Percentiles rank a stretch among this genome's conserved stretches.
Conservation (phyloP, 805 yeast species). For the Metschnikowia continentalis region DNA sequence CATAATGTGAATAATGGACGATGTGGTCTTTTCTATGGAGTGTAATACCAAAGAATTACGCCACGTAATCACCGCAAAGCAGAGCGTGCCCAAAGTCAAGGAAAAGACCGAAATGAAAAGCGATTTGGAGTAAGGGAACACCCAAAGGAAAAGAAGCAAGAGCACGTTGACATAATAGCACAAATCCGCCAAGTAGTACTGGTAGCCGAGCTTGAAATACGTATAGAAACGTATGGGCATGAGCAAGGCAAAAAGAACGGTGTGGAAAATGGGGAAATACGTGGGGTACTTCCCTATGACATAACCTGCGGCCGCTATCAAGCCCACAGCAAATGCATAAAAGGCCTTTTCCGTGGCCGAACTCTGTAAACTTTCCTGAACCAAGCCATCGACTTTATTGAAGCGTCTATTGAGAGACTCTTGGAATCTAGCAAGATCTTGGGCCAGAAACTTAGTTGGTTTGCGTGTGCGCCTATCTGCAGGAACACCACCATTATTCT, state of each 20-base stretch:
- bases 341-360: slow-evolving; percentile 64
- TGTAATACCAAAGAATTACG: slow-evolving; percentile 89
- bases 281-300: slow-evolving; percentile 75
- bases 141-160: slow-evolving; percentile 72
- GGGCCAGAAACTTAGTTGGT: slow-evolving; percentile 7
- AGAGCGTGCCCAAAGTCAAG: slow-evolving; percentile 79
- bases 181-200: slow-evolving; percentile 85
- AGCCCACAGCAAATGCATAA: slow-evolving; percentile 67
- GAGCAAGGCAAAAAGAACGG: slow-evolving; percentile 53
- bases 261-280: slow-evolving; percentile 72
- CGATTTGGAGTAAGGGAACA: slow-evolving; percentile 66
- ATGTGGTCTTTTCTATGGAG: slow-evolving; percentile 86
- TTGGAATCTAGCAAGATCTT: slow-evolving; percentile 30
- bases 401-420: slow-evolving; percentile 30
- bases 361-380: slow-evolving; percentile 31
- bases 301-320: slow-evolving; percentile 68
- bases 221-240: slow-evolving; percentile 85
- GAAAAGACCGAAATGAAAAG: slow-evolving; percentile 82
- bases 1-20: slow-evolving; percentile 83
- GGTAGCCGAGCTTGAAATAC: slow-evolving; percentile 73
- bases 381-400: slow-evolving; percentile 32
- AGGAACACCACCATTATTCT: slow-evolving; percentile 8
- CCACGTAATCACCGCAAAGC: slow-evolving; percentile 96
- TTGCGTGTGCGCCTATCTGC: neutral
- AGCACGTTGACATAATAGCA: slow-evolving; percentile 86